phyloP scores from a whole-genome alignment of 2,329 filamentous ascomycete genomes.

The Aspergillus japonicus region DNA sequence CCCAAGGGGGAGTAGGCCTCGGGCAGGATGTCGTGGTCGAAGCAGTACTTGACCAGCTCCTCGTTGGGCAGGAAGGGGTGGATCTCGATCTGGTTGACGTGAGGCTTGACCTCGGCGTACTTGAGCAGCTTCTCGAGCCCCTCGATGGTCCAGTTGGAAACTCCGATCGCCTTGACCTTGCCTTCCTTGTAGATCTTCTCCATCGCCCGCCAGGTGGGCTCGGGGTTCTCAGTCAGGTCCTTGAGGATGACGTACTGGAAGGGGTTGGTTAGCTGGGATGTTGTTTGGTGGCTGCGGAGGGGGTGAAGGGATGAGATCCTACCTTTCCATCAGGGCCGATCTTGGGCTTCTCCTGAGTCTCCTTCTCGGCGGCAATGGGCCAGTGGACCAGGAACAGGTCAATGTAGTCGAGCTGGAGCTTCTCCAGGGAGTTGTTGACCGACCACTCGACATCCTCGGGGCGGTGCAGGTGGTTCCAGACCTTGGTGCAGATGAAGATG shows the following conservation, averaged over 20 bases:
- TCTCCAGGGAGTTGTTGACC: slow-evolving; percentile 61
- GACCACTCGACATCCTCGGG: slow-evolving; percentile 49
- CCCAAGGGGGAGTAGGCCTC: slow-evolving; percentile 51
- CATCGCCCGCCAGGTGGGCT: slow-evolving; percentile 66
- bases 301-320: slow-evolving; percentile 5
- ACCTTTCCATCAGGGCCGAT: slow-evolving; percentile 54
- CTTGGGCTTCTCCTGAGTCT: slow-evolving; percentile 48
- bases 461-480: slow-evolving; percentile 55
- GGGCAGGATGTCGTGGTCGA: slow-evolving; percentile 41
- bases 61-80: slow-evolving; percentile 51
- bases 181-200: slow-evolving; percentile 60
- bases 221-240: slow-evolving; percentile 63
- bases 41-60: slow-evolving; percentile 44
- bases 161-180: slow-evolving; percentile 68
- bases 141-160: slow-evolving; percentile 69
- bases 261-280: not conserved
- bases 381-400: slow-evolving; percentile 65
- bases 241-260: slow-evolving; percentile 61
- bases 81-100: slow-evolving; percentile 48
- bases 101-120: slow-evolving; percentile 44
- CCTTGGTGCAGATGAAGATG: slow-evolving; percentile 54
- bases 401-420: slow-evolving; percentile 68
- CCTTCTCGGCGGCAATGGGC: slow-evolving; percentile 52
- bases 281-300: not conserved
- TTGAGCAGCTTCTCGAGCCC: slow-evolving; percentile 49